Base-by-base conservation (phyloP, 257 asterid species). In the Gentiana straminea region DNA sequence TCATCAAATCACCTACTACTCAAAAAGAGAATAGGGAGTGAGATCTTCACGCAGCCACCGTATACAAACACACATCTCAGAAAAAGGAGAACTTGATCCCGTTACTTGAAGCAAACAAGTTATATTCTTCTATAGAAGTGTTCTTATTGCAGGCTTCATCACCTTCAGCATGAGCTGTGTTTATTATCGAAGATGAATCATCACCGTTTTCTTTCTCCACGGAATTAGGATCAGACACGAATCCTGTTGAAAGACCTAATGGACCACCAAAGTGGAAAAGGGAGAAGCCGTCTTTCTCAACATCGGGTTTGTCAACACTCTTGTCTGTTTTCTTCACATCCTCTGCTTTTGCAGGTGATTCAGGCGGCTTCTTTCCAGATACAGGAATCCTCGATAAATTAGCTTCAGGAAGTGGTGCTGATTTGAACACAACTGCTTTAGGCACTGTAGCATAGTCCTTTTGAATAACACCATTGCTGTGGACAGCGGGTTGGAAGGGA, bases 221-320 rank as follows among this genome's bases (percentile, higher is more conserved):
- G 58, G 77, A 53, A 52, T 54, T 58, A 54, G 77, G 80, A 73
- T 81, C 84, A 1, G 81, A 68, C 60, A 77, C 70, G 49, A 68
- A 73, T 55, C 94, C 93, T 6, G 87, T 67, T 8, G 94, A 79
- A 71, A 80, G 74, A 68, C 80, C 94, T 35, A 83, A 86, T 34
- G 97, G 97, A 41, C 95, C 91, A 49, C 95, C 94, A 70, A 79
- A 85, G 74, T 88, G 97, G 77, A 92, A 92, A 59, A 92, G 95
- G 57, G 99, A 92, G 81, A 92, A 88, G 58, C 81, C 93, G 43
- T 77, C 70, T 52, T 67, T 77, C 57, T 64, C 77, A 38, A 38
- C 59, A 33, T 65, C 83, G 61, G 64, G 39, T 69, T 64, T 74
- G n/a, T 72, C 77, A 10, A 5, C 46, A 10, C 46, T 3, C 24